phyloP scores from a whole-genome alignment of 2,329 filamentous ascomycete genomes.

The Didymella segeticola region DNA sequence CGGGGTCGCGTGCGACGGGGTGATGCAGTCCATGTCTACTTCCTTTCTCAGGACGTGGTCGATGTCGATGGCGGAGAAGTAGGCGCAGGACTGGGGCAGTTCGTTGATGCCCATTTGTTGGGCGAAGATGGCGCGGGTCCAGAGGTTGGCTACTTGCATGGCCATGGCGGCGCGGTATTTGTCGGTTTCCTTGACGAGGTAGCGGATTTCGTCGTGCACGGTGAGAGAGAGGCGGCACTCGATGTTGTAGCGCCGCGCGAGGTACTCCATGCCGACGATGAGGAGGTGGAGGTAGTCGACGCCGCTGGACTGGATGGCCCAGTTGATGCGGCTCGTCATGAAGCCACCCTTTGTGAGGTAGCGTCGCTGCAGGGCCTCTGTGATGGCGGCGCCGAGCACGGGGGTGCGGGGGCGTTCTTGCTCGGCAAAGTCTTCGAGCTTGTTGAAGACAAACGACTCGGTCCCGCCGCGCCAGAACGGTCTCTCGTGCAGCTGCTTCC shows the following conservation, averaged over 20 bases:
- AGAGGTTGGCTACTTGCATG: slow-evolving; percentile 90
- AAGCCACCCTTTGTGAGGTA: slow-evolving; percentile 90
- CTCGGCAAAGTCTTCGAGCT: slow-evolving; percentile 95
- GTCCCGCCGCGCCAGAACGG: slow-evolving; percentile 96
- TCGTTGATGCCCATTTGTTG: slow-evolving; percentile 97
- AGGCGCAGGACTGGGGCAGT: slow-evolving; percentile 90
- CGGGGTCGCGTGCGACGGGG: slow-evolving; percentile 78
- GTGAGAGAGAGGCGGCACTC: slow-evolving; percentile 87
- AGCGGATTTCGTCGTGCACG: slow-evolving; percentile 97
- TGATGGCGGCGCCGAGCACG: slow-evolving; percentile 92
- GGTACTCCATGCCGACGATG: slow-evolving; percentile 92
- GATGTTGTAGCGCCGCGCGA: slow-evolving; percentile 84
- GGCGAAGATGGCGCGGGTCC: slow-evolving; percentile 96
- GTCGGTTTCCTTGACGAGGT: slow-evolving; percentile 84
- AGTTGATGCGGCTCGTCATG: slow-evolving; percentile 96
- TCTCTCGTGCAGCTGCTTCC: slow-evolving; percentile 73
- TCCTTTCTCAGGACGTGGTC: slow-evolving; percentile 97
- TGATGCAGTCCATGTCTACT: slow-evolving; percentile 97
- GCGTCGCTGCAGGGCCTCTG: slow-evolving; percentile 87
- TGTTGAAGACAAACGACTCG: slow-evolving; percentile 98
- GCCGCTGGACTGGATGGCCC: slow-evolving; percentile 97
- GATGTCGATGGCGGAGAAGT: slow-evolving; percentile 94
- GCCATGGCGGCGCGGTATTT: slow-evolving; percentile 91
- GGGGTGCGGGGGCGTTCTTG: slow-evolving; percentile 90
- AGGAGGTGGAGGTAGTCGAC: slow-evolving; percentile 97